Conservation (phyloP, 495 filamentous ascomycete species). For the Xylaria bambusicola region DNA sequence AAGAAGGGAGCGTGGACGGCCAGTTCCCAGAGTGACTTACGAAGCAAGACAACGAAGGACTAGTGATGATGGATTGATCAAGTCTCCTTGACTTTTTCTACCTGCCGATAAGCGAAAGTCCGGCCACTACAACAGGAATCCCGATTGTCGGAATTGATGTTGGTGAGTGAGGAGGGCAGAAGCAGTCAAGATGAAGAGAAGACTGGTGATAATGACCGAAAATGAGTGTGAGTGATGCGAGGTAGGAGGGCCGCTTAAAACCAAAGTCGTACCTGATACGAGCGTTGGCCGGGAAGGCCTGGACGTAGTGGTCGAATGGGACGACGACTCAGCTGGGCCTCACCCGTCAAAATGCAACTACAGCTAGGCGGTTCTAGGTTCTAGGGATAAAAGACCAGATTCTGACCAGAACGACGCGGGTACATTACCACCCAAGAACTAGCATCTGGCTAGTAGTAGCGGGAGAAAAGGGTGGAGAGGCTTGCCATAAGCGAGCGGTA, state of each 20-base stretch:
- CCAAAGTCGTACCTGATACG: background rate
- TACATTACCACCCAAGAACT: background rate
- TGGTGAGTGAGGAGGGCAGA: background rate
- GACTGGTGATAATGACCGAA: conserved; percentile 1
- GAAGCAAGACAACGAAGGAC: conserved; percentile 6
- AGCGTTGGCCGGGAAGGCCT: conserved; percentile 6
- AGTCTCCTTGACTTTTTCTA: no score
- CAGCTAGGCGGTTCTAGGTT: conserved; percentile 13
- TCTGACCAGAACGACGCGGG: background rate
- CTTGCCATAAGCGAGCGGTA: conserved; percentile 13
- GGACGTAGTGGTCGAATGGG: background rate
- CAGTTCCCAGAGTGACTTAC: background rate
- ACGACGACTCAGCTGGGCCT: conserved; percentile 18
- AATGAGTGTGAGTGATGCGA: background rate
- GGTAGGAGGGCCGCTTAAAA: conserved; percentile 1
- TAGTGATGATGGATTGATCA: background rate
- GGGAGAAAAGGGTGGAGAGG: background rate
- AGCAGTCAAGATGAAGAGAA: background rate
- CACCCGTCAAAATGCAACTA: conserved; percentile 5
- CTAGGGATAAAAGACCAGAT: conserved; percentile 2
- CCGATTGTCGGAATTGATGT: background rate
- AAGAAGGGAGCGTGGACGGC: background rate
- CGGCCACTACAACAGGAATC: background rate
- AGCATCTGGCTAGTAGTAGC: background rate
- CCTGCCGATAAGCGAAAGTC: conserved; percentile 10